phyloP scores from a whole-genome alignment of 805 yeast genomes.

The Candida nonsorbophila region DNA sequence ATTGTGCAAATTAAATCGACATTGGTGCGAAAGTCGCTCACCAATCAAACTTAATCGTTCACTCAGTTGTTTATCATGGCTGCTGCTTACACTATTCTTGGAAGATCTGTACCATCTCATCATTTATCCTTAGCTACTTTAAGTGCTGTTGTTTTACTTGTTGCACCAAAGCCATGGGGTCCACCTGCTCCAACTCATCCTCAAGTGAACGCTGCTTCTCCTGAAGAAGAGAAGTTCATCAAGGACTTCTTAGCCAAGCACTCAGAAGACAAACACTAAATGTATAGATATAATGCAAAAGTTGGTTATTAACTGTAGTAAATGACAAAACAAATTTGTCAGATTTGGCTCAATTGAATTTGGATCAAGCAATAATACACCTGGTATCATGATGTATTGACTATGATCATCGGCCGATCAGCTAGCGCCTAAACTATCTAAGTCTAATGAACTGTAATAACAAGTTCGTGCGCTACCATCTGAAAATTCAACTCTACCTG shows the following conservation, averaged over 20 bases:
- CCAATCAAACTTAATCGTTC: slow-evolving; percentile 2
- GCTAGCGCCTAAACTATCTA: too few species aligned
- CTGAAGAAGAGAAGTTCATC: slow-evolving; percentile 89
- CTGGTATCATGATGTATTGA: too few species aligned
- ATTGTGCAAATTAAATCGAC: too few species aligned
- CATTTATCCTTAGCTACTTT: slow-evolving; percentile 78
- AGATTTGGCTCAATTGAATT: neutral
- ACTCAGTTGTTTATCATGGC: slow-evolving; percentile 47
- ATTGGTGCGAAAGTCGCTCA: too few species aligned
- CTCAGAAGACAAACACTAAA: slow-evolving; percentile 27
- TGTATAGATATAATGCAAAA: slow-evolving; percentile 1
- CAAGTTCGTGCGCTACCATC: too few species aligned
- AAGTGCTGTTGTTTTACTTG: slow-evolving; percentile 57
- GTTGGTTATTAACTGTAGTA: neutral
- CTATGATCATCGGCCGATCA: too few species aligned
- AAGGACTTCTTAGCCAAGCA: slow-evolving; percentile 57
- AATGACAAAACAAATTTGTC: too few species aligned
- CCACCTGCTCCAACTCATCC: slow-evolving; percentile 59
- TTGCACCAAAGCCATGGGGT: slow-evolving; percentile 72
- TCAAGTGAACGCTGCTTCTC: slow-evolving; percentile 66
- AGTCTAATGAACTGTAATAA: too few species aligned
- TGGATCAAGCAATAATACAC: neutral
- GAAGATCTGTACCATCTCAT: slow-evolving; percentile 80
- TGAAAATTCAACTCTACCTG: too few species aligned
- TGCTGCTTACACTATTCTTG: slow-evolving; percentile 78